These are phyloP conservation scores for Kalmusia sp. DNA, from an alignment of 2,329 filamentous ascomycete species.

Conservation along the genomic window DNA sequence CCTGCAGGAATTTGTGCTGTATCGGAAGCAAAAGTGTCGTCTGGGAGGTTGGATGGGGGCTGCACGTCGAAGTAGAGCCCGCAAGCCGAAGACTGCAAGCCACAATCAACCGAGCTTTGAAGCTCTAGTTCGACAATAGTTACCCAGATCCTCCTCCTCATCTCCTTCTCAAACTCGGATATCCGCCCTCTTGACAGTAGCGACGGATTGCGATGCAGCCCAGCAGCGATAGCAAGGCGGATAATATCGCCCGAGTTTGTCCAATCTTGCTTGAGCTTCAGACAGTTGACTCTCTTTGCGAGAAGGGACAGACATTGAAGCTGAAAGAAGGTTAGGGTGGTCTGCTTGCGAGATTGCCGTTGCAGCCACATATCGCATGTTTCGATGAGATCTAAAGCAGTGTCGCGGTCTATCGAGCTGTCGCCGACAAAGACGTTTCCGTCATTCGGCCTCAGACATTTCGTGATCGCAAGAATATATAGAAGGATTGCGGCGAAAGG, in stretches of 20 bases:
- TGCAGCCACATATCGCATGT: constrained; percentile 52
- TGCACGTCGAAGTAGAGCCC: constrained; percentile 57
- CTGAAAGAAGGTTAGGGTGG: constrained; percentile 58
- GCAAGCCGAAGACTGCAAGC: constrained; percentile 56
- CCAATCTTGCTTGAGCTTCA: constrained; percentile 63
- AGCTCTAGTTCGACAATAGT: constrained; percentile 65
- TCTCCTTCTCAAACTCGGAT: constrained; percentile 56
- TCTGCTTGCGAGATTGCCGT: constrained; percentile 59
- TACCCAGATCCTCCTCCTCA: constrained; percentile 64
- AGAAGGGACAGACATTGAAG: constrained; percentile 59
- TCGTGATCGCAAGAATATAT: constrained; percentile 48
- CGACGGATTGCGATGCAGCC: constrained; percentile 59
- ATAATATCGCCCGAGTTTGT: constrained; percentile 58
- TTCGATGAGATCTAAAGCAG: constrained; percentile 47
- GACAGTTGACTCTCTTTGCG: constrained; percentile 58
- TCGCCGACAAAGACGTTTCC: constrained; percentile 51
- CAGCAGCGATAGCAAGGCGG: constrained; percentile 60
- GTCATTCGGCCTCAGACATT: constrained; percentile 40
- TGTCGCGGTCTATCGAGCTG: constrained; percentile 50
- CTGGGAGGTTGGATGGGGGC: constrained; percentile 58
- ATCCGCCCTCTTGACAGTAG: constrained; percentile 41
- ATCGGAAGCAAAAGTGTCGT: constrained; percentile 53
- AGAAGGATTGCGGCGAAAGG: constrained; percentile 51
- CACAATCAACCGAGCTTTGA: constrained; percentile 62
- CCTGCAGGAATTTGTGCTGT: constrained; percentile 29